Evolutionary conservation across 352 stramenopile species (phyloP), one percentile per base, ranked within the genome.

Genomic region (Phytophthora hibernalis): DNA sequence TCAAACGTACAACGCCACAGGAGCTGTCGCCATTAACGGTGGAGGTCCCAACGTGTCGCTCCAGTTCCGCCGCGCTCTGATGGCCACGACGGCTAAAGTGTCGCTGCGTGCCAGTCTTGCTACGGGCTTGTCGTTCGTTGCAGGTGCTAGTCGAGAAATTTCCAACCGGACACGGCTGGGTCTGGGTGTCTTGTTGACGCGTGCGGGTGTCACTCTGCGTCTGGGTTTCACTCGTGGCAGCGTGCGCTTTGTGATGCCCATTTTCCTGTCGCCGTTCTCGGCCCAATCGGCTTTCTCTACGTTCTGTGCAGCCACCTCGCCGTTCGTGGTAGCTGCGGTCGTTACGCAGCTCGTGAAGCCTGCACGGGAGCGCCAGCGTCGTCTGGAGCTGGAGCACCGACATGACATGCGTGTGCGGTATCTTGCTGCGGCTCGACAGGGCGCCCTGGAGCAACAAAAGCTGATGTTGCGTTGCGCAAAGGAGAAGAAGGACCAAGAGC

Each of bases 241-340:
- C 68, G 83, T 95, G 15, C 85, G 87, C 26, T 95, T 95, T 40
- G 87, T 93, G 22, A 68, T 93, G 61, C 87, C 87, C 15, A 91
- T 95, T 68, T 92, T 92, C 65, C 56, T 95, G 44, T 87, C 85
- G 9, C 87, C 87, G 7, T 92, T 93, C 64, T 89, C 79, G 5
- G 69, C 68, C 7, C 74, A 92, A 52, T 83, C 79, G 1, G 85
- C 83, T 13, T 91, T 87, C 45, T 81, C 83, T 52, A 92, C 87
- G 12, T 93, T 95, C 51, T 81, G 79, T 53, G 85, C 82, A 3
- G 87, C 87, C 12, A 93, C 87, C 4, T 80, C 82, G 12, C 87
- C 85, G 2, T 91, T 93, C 49, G 40, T 93, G 42, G 58, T 92
- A 35, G 82, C 85, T 22, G 85, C 80, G 1, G 59, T 91, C 2